phyloP scores from a whole-genome alignment of 306 rosid species.

The Sophora flavescens region DNA sequence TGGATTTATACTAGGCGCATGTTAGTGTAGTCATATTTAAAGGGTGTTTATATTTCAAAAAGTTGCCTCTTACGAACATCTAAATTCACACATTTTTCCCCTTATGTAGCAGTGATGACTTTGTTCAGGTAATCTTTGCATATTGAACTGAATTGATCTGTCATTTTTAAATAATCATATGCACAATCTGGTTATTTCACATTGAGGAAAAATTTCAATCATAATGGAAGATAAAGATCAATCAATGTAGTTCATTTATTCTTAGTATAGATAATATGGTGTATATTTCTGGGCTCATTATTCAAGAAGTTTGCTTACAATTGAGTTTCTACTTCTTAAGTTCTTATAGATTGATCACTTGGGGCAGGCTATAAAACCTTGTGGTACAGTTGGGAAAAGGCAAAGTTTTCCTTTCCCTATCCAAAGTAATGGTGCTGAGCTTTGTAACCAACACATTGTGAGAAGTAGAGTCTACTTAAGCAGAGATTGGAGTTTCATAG shows the following conservation, averaged over 20 bases:
- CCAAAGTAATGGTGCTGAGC: slow-evolving; percentile 54
- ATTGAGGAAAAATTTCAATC: background rate
- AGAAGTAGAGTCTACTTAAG: slow-evolving; percentile 41
- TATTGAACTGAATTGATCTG: slow-evolving; percentile 11
- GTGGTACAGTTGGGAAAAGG: slow-evolving; percentile 48
- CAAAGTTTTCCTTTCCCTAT: slow-evolving; percentile 49
- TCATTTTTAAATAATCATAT: slow-evolving; percentile 15
- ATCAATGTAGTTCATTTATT: slow-evolving; percentile 24
- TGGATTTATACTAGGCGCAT: slow-evolving; percentile 33
- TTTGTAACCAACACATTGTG: slow-evolving; percentile 46
- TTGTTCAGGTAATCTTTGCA: slow-evolving; percentile 27
- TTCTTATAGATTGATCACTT: slow-evolving; percentile 60
- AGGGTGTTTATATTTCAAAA: background rate
- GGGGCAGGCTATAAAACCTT: slow-evolving; percentile 53
- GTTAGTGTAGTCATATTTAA: background rate
- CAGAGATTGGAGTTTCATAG: slow-evolving; percentile 77
- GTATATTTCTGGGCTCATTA: slow-evolving; percentile 34
- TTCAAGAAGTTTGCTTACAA: slow-evolving; percentile 28
- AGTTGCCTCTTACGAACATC: slow-evolving; percentile 20
- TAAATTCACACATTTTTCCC: slow-evolving; percentile 24
- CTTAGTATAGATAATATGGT: background rate
- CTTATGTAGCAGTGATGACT: background rate
- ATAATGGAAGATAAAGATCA: slow-evolving; percentile 13
- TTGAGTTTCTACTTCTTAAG: slow-evolving; percentile 42
- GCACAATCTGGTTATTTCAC: slow-evolving; percentile 15